Base-by-base conservation (phyloP, 1,139 yeast species). In the Geotrichum bryndzae region DNA sequence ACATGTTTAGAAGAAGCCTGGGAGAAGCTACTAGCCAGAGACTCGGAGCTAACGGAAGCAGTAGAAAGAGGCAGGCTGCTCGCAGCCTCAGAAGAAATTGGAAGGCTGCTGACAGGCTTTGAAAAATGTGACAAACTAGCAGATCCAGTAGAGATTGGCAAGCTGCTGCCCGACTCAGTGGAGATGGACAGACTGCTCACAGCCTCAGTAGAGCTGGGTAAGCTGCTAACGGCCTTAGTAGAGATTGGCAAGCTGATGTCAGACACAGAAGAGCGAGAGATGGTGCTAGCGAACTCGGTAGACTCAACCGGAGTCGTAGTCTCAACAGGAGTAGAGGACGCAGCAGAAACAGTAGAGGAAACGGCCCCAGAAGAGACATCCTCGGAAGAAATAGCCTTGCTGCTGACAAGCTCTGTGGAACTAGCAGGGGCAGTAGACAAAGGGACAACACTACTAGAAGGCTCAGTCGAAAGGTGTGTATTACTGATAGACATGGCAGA, bases 371-470 rank as follows among this genome's bases (percentile, higher is more conserved):
- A 15, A 41, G 46, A 41, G n/a, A 41, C 46, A n/a, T 13, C 18
- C 5, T 18, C 29, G 10, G 52, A 25, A 10, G 58, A 46, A 33
- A 29, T 3, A 31, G 18, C 18, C 15, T 15, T 2, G 22, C 46
- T 41, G 46, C 46, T 56, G 11, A 41, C 50, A 13, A 56, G 31
- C 8, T 58, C 48, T 8, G 57, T 31, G 46, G 58, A 46, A n/a
- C 46, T 41, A 6, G 6, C 46, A 41, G 46, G 46, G 2, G 15
- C 18, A 15, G 55, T 31, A 46, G 58, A 46, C 35, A 56, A 29
- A 31, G 58, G 29, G 29, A 59, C 41, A 23, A 52, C 58, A 13
- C 56, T 46, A 27, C 60, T 35, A 50, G 55, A 54, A 45, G 61
- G 33, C 23, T 33, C 58, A 52, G 35, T 48, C n/a, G 58, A 38